These are phyloP conservation scores for Suhomyces tanzawaensis DNA, from an alignment of 805 yeast species.

Conservation along the genomic window DNA sequence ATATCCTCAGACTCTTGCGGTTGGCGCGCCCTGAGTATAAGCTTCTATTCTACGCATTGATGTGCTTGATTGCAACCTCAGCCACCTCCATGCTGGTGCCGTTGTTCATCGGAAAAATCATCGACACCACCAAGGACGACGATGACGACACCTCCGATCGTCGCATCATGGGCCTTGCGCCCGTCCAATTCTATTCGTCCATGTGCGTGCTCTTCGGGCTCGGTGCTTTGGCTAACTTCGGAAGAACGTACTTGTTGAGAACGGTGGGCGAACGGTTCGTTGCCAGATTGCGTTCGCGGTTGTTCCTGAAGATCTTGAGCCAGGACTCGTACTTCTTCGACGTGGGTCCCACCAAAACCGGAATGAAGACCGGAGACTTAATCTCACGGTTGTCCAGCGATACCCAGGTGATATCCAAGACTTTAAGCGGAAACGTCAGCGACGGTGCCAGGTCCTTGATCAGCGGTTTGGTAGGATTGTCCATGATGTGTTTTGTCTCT, in stretches of 20 bases:
- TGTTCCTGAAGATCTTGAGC: constrained; percentile 70
- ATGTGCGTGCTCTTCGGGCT: constrained; percentile 61
- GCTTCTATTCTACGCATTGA: constrained; percentile 47
- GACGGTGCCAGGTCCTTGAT: constrained; percentile 88
- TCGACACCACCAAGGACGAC: constrained; percentile 61
- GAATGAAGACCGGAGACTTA: constrained; percentile 81
- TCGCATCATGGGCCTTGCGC: constrained; percentile 53
- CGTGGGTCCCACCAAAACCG: constrained; percentile 50
- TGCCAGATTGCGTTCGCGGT: constrained; percentile 74
- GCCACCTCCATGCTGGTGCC: constrained; percentile 82
- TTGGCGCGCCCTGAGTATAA: constrained; percentile 14
- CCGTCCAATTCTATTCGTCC: constrained; percentile 60
- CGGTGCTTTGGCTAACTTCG: constrained; percentile 79
- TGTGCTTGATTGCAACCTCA: constrained; percentile 66
- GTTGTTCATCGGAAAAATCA: constrained; percentile 76
- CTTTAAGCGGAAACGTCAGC: constrained; percentile 83
- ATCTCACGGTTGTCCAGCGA: constrained; percentile 87
- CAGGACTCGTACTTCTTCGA: constrained; percentile 92
- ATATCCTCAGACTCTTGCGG: constrained; percentile 21
- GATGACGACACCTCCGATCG: constrained; percentile 2
- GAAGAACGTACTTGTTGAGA: constrained; percentile 72
- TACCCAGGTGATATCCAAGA: constrained; percentile 80
- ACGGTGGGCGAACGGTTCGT: constrained; percentile 85
- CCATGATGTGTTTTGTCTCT: constrained; percentile 89
- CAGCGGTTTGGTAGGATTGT: constrained; percentile 80